Evolutionary conservation across 345 rosid genomes (phyloP).

Genomic region (Heritiera littoralis): DNA sequence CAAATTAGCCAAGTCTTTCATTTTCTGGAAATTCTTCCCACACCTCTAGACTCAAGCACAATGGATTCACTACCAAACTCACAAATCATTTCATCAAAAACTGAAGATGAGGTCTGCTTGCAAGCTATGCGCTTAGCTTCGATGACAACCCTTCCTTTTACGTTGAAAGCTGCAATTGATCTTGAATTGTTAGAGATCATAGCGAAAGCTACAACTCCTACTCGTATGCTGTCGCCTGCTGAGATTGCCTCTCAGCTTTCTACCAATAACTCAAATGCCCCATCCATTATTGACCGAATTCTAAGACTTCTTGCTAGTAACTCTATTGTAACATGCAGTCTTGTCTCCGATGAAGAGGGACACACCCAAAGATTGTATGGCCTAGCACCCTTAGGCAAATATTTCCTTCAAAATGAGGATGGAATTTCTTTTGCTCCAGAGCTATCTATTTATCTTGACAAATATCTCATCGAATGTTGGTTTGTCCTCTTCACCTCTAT

Average conservation of each 20-base stretch:
- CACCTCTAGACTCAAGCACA: no score
- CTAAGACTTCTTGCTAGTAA: constrained; percentile 24
- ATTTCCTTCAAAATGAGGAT: no score
- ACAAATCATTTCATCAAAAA: not conserved
- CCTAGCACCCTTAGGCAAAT: no score
- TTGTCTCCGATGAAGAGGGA: constrained; percentile 18
- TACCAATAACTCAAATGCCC: constrained; percentile 21
- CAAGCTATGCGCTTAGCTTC: not conserved
- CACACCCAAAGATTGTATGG: no score
- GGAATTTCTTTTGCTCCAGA: no score
- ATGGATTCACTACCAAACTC: no score
- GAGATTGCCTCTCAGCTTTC: constrained; percentile 36
- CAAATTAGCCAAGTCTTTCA: no score
- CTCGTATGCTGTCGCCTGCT: not conserved
- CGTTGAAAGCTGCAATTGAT: constrained; percentile 21
- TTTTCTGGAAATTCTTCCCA: no score
- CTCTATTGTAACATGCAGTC: not conserved
- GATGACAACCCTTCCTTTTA: constrained; percentile 24
- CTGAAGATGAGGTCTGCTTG: not conserved
- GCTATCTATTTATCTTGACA: no score
- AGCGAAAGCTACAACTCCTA: no score
- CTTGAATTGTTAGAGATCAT: not conserved
- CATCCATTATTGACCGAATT: constrained; percentile 34
- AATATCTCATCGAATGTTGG: no score
- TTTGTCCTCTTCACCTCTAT: no score